Evolutionary conservation across 2,329 filamentous ascomycete genomes (phyloP).

Genomic region (Leptographium radiaticola): DNA sequence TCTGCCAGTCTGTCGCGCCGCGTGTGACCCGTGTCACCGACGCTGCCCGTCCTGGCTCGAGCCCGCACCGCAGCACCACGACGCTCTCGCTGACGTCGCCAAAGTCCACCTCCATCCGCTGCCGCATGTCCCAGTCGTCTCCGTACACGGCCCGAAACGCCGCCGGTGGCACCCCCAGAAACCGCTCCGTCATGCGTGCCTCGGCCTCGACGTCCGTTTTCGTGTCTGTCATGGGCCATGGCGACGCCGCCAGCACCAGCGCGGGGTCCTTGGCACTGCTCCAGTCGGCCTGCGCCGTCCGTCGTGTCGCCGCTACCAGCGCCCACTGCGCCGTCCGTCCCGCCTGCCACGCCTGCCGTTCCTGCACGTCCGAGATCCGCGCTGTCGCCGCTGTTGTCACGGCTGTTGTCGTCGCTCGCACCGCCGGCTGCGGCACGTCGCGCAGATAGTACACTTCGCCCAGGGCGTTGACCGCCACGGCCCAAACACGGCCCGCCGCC

Average conservation of each 20-base stretch:
- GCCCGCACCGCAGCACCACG: conserved; percentile 60
- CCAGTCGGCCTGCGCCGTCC: conserved; percentile 57
- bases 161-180: conserved; percentile 56
- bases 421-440: conserved; percentile 42
- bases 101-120: conserved; percentile 79
- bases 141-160: conserved; percentile 63
- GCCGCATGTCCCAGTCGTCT: conserved; percentile 83
- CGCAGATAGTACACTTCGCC: conserved; percentile 83
- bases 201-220: conserved; percentile 61
- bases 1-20: conserved; percentile 50
- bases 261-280: conserved; percentile 49
- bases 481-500: conserved; percentile 64
- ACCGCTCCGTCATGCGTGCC: conserved; percentile 69
- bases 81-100: conserved; percentile 69
- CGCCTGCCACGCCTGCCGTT: conserved; percentile 59
- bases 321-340: conserved; percentile 73
- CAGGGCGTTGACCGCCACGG: conserved; percentile 83
- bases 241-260: conserved; percentile 60
- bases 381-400: not conserved
- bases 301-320: conserved; percentile 63
- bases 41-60: conserved; percentile 26
- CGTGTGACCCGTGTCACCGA: conserved; percentile 28
- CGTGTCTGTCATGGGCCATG: conserved; percentile 56
- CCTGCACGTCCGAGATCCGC: not conserved
- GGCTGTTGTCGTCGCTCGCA: not conserved